Percentiles rank a stretch among this genome's conserved stretches.
Evolutionary conservation across 371 early-diverging fungal species (phyloP).

Genomic region (Saksenaea oblongispora): DNA sequence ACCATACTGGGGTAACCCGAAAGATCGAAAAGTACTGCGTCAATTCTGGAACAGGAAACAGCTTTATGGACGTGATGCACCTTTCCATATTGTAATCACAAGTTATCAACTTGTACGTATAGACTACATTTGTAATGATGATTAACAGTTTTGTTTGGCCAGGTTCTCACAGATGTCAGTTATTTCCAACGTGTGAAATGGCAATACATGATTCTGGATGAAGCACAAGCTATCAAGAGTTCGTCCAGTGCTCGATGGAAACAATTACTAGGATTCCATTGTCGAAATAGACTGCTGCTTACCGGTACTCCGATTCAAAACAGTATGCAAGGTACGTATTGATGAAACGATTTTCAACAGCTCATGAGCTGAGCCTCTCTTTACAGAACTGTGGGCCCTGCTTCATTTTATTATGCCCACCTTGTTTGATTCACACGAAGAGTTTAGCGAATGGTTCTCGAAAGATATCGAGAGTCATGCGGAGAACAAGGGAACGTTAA

Average conservation of each 20-base stretch:
- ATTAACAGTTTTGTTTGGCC: neutral
- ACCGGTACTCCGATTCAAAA: conserved; percentile 99
- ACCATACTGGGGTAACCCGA: conserved; percentile 93
- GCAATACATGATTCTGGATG: conserved; percentile 99
- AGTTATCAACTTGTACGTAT: conserved; percentile 83
- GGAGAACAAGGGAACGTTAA: conserved; percentile 81
- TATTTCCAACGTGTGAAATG: conserved; percentile 91
- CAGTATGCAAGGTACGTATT: conserved; percentile 73
- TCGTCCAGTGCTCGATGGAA: conserved; percentile 92
- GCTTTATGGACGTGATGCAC: conserved; percentile 78
- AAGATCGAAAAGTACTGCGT: conserved; percentile 87
- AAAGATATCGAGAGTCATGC: conserved; percentile 94
- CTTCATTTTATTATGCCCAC: conserved; percentile 99
- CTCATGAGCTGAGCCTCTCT: neutral
- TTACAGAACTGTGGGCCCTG: conserved; percentile 93
- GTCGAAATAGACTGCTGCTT: conserved; percentile 90
- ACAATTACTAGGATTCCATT: conserved; percentile 88
- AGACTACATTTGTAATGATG: too few relatives aligned
- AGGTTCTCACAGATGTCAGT: conserved; percentile 82
- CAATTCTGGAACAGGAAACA: conserved; percentile 84
- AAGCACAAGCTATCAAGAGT: conserved; percentile 98
- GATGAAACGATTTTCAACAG: neutral
- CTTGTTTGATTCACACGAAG: conserved; percentile 93
- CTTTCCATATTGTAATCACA: conserved; percentile 93
- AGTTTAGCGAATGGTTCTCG: conserved; percentile 96